A percentile compares a stretch with the other conserved stretches of the same genome.
Conservation (phyloP, 495 filamentous ascomycete species). For the Neurospora sublineolata region DNA sequence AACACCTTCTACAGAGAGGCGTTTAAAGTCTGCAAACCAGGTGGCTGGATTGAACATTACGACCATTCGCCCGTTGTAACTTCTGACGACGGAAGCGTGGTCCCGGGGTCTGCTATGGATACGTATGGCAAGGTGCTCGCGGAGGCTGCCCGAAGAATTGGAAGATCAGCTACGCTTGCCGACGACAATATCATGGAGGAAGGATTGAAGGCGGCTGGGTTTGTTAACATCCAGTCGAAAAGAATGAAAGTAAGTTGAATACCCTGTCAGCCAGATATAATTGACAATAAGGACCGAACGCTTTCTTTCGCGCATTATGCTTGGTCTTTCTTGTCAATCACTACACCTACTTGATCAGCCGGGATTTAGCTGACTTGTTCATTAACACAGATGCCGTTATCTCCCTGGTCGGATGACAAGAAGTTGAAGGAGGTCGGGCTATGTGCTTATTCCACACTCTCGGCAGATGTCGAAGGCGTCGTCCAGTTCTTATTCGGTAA, state of each 20-base stretch:
- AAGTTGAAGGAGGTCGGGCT: background rate
- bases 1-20: conserved; percentile 26
- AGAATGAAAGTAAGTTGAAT: background rate
- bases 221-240: conserved; percentile 7
- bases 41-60: conserved; percentile 16
- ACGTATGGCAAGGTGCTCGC: conserved; percentile 13
- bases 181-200: conserved; percentile 21
- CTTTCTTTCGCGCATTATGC: too few species aligned
- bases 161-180: conserved; percentile 6
- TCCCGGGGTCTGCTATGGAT: conserved; percentile 2
- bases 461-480: background rate
- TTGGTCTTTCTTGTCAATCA: background rate
- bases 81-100: conserved; percentile 12
- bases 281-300: background rate
- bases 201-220: conserved; percentile 28
- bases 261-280: background rate
- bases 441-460: background rate
- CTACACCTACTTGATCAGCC: background rate
- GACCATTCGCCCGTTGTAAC: conserved; percentile 16
- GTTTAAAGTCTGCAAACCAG: conserved; percentile 13
- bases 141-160: conserved; percentile 5
- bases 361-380: background rate
- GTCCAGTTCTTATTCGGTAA: conserved; percentile 21
- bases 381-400: background rate
- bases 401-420: background rate